phyloP scores from a whole-genome alignment of 768 basidiomycete genomes.

The Lactarius quietus region DNA sequence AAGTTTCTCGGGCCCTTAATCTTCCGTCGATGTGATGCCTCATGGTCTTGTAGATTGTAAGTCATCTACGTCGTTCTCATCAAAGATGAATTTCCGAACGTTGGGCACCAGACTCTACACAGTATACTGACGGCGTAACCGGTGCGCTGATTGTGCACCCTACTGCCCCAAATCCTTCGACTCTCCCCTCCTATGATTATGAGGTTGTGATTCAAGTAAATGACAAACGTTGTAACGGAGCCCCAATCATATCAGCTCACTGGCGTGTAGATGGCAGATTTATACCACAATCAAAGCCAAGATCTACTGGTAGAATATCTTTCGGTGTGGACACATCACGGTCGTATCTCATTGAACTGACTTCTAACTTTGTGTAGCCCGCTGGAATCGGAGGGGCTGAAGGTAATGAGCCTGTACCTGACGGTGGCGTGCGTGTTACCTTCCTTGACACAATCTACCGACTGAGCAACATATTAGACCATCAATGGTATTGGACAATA shows the following conservation, averaged over 20 bases:
- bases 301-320: slow-evolving; percentile 28
- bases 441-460: neutral
- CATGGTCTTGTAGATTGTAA: slow-evolving; percentile 25
- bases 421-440: slow-evolving; percentile 30
- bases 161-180: slow-evolving; percentile 33
- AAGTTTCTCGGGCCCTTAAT: slow-evolving; percentile 8
- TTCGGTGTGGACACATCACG: slow-evolving; percentile 26
- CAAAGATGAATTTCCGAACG: neutral
- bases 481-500: slow-evolving; percentile 38
- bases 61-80: slow-evolving; percentile 1
- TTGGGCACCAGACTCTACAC: slow-evolving; percentile 27
- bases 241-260: neutral
- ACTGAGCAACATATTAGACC: slow-evolving; percentile 22
- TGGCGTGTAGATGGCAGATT: slow-evolving; percentile 37
- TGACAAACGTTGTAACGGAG: neutral
- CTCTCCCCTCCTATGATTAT: slow-evolving; percentile 37
- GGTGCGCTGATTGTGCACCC: slow-evolving; percentile 48
- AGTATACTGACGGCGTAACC: slow-evolving; percentile 48
- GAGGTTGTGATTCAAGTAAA: slow-evolving; percentile 34
- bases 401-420: slow-evolving; percentile 36
- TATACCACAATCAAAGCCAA: slow-evolving; percentile 33
- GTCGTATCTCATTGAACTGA: neutral
- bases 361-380: slow-evolving; percentile 25
- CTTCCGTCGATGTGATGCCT: neutral
- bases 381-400: slow-evolving; percentile 33